phyloP scores from a whole-genome alignment of 2,329 filamentous ascomycete genomes.

The Fusarium kyushuense region DNA sequence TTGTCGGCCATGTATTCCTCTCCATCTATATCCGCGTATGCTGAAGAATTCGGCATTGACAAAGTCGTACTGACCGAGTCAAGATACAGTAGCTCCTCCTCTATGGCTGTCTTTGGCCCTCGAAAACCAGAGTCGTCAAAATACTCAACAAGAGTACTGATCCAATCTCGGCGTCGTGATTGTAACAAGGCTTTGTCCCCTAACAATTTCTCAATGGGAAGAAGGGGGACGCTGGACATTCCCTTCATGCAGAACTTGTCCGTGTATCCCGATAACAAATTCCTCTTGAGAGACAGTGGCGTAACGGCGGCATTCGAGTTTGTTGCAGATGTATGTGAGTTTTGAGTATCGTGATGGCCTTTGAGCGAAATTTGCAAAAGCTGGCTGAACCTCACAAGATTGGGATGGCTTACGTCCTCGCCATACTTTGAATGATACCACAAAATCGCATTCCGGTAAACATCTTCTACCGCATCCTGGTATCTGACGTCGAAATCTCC shows the following conservation, averaged over 20 bases:
- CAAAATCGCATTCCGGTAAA: background rate
- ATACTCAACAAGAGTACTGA: background rate
- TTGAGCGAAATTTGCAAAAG: constrained; percentile 4
- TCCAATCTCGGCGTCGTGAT: background rate
- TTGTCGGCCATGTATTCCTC: background rate
- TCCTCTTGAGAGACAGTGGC: background rate
- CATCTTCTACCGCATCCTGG: background rate
- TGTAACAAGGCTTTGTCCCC: background rate
- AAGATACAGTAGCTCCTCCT: background rate
- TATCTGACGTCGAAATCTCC: background rate
- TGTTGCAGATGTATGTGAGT: too few species aligned
- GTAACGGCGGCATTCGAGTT: too few species aligned
- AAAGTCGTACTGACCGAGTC: background rate
- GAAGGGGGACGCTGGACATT: background rate
- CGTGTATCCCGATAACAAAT: background rate
- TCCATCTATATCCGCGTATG: background rate
- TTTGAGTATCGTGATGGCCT: background rate
- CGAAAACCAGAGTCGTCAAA: background rate
- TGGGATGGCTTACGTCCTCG: background rate
- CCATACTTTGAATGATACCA: background rate
- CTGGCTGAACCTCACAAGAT: background rate
- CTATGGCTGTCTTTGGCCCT: background rate
- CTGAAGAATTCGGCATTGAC: background rate
- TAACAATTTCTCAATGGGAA: background rate
- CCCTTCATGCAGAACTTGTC: background rate